Base-by-base conservation (phyloP, 108 stramenopile genomes). In the Skeletonema potamos region DNA sequence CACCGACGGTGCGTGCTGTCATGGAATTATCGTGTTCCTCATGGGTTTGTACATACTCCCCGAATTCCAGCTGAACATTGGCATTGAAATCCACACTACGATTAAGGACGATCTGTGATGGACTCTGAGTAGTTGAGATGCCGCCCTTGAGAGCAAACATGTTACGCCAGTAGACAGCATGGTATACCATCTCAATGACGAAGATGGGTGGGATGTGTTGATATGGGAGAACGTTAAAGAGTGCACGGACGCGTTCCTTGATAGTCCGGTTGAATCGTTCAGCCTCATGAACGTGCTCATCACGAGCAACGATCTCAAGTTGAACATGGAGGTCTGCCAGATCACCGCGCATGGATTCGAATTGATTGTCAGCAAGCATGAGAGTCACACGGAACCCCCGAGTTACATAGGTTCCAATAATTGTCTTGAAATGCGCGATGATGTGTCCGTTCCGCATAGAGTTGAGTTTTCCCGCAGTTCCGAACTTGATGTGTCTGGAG, bases 211-310 rank as follows among this genome's bases (percentile, higher is more conserved):
- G 82, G 2, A 79, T 1, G 4, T 34, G 41, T 17, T 80, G 54
- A 54, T 68, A 86, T 2, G 85, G 85, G 9, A 86, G 24, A 0
- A 32, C 43, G 41, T 63, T 24, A 34, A 26, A 64, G n/a, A 27
- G 27, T 8, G 66, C 27, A n/a, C 85, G 41, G 1, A 36, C 33
- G 1, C 82, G 51, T 20, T 86, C 79, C 44, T 85, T 81, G 29
- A 82, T 73, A 0, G 68, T 76, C 0, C 69, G 78, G 24, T 66
- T 79, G 30, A 17, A 65, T 11, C 84, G 66, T 59, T 86, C 85
- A 33, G 77, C 51, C 26, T 69, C 82, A 27, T 79, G 75, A 2
- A 85, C 79, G 61, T 87, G 87, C 32, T 83, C 84, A 24, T 77
- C 73, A 20, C 55, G n/a, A 12, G 62, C 27, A 24, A 28, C 20